Conservation (phyloP, 2,329 filamentous ascomycete genomes). For the Penicillium freii region DNA sequence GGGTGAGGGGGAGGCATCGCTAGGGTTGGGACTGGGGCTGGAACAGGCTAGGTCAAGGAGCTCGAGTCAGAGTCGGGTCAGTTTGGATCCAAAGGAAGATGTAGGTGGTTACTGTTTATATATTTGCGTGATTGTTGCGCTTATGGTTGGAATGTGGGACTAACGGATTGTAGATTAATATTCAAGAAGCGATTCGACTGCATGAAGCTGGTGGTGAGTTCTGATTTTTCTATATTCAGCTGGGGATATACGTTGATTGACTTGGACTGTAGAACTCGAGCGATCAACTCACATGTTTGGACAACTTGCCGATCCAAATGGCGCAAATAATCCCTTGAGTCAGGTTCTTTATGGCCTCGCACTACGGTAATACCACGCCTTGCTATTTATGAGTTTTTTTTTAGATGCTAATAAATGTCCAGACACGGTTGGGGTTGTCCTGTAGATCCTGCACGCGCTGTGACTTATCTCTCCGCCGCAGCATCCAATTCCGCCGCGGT, state of each 20-base stretch:
- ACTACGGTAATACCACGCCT: conserved; percentile 57
- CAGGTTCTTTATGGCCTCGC: conserved; percentile 96
- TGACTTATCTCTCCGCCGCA: conserved; percentile 81
- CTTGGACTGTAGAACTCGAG: conserved; percentile 57
- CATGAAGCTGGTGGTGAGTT: conserved; percentile 71
- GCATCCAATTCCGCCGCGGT: conserved; percentile 86
- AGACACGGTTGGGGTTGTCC: conserved; percentile 92
- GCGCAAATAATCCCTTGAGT: conserved; percentile 86
- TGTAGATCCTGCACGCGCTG: conserved; percentile 68
- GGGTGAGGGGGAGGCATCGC: neutral
- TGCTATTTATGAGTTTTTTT: neutral
- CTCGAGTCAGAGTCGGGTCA: conserved; percentile 30
- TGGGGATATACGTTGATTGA: neutral
- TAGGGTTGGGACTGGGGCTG: neutral
- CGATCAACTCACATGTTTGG: conserved; percentile 83
- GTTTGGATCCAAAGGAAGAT: conserved; percentile 37
- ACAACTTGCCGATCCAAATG: conserved; percentile 74
- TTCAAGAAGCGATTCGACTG: conserved; percentile 91
- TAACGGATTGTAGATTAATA: conserved; percentile 52
- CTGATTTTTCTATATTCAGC: neutral
- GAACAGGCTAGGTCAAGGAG: conserved; percentile 29
- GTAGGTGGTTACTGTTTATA: conserved; percentile 25
- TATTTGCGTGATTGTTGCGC: neutral
- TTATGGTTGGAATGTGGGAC: neutral
- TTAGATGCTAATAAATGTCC: conserved; percentile 18